Evolutionary conservation across 768 basidiomycete species (phyloP), one percentile per base, ranked within the genome.

Genomic region (Tremella yokohamensis): DNA sequence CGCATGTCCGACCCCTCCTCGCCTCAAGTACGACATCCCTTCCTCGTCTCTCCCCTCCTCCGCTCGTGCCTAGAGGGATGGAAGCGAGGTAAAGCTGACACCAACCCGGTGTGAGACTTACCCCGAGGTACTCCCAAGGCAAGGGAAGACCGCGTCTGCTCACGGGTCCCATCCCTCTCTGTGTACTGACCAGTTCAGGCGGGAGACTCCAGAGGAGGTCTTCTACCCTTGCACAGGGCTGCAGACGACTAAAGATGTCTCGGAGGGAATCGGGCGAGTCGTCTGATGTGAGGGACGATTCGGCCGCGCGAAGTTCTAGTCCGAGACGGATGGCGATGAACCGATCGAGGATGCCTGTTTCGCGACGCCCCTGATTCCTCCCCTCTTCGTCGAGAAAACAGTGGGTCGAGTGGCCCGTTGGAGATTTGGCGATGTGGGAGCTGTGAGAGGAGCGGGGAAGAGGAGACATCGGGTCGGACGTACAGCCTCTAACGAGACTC

Each of bases 321-420:
- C 72, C 72, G 0, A 70, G 59, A 13, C 60, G 44, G 16, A 70
- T 55, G 7, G 69, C 72, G 2, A 73, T 73, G 52, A 61, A 73
- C 29, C 67, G 42, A 62, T 73, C 72, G 40, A 68, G 64, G 0
- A 70, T 56, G 3, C 64, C 65, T 8, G 67, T 73, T 25, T 73
- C 72, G 39, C 69, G 49, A 1, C 49, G 49, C 34, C 64, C 20
- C 6, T 38, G 20, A 16, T 45, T 11, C 29, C 29, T 34, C 29
- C 29, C 6, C 29, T 11, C 29, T 34, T 11, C 4, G 11, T 34
- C 4, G 29, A 34, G n/a, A n/a, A n/a, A n/a, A n/a, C n/a, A n/a
- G n/a, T n/a, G n/a, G n/a, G n/a, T n/a, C n/a, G n/a, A n/a, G 39
- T 11, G 39, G 39, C 11, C 11, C 39, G 18, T 40, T 11, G 18